Evolutionary conservation across 768 basidiomycete genomes (phyloP).

Genomic region (Suillus weaverae): DNA sequence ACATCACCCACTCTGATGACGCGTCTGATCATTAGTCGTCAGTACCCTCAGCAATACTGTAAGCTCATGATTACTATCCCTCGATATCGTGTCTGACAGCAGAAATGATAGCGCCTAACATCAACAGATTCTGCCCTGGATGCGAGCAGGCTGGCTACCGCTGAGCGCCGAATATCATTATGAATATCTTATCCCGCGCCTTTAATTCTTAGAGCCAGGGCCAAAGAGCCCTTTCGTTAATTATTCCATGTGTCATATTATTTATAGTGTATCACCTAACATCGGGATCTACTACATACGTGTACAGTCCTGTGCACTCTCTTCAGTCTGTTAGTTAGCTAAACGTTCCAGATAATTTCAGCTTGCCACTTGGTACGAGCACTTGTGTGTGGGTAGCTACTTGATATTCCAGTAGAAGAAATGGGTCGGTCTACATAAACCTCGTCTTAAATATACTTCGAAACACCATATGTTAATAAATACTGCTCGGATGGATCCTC

Average conservation of each 20-base stretch:
- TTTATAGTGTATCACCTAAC: slow-evolving; percentile 10
- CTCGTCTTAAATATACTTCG: too few relatives aligned
- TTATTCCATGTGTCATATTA: slow-evolving; percentile 20
- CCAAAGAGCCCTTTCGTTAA: slow-evolving; percentile 19
- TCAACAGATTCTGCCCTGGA: slow-evolving; percentile 42
- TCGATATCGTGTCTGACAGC: slow-evolving; percentile 4
- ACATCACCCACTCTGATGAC: neutral
- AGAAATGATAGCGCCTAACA: slow-evolving; percentile 38
- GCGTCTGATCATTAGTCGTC: slow-evolving; percentile 32
- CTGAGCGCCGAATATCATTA: slow-evolving; percentile 14
- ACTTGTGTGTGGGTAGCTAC: too few relatives aligned
- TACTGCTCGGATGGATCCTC: too few relatives aligned
- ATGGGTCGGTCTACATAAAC: too few relatives aligned
- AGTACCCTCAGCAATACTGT: slow-evolving; percentile 50
- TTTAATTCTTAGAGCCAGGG: slow-evolving; percentile 14
- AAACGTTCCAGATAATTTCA: too few relatives aligned
- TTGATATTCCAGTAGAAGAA: too few relatives aligned
- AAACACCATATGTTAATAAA: too few relatives aligned
- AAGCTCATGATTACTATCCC: slow-evolving; percentile 13
- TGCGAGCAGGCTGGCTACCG: slow-evolving; percentile 34
- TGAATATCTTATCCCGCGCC: slow-evolving; percentile 8
- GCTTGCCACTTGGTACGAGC: too few relatives aligned
- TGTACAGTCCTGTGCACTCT: slow-evolving; percentile 7
- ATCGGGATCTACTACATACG: slow-evolving; percentile 8
- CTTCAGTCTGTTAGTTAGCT: too few relatives aligned